phyloP scores from a whole-genome alignment of 176 grass and related monocot genomes.

The Echinochloa phyllopogon region DNA sequence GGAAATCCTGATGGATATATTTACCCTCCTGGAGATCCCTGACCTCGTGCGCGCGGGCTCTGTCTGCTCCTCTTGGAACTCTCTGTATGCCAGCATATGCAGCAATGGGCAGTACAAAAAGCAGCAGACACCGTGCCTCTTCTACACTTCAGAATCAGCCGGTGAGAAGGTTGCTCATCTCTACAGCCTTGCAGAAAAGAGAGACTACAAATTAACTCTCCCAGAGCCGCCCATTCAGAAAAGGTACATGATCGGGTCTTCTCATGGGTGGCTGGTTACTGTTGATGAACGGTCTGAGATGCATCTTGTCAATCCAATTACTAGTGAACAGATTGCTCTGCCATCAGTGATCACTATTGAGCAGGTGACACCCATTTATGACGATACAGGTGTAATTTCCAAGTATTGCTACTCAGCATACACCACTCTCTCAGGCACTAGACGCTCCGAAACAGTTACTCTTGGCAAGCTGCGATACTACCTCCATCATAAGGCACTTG shows the following conservation, averaged over 20 bases:
- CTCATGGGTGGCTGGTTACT: background rate
- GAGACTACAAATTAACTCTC: background rate
- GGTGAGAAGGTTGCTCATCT: background rate
- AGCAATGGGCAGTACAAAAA: background rate
- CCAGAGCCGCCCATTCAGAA: background rate
- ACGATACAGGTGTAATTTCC: background rate
- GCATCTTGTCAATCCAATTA: constrained; percentile 2
- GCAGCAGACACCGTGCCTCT: background rate
- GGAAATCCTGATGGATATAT: background rate
- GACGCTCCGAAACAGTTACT: background rate
- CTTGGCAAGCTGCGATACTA: background rate
- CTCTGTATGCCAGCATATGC: background rate
- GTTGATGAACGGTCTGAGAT: background rate
- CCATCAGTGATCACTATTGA: background rate
- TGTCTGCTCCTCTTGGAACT: background rate
- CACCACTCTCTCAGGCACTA: background rate
- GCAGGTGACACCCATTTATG: background rate
- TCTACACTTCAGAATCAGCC: background rate
- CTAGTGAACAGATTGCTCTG: background rate
- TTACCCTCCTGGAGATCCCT: background rate
- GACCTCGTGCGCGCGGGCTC: background rate
- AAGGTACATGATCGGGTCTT: background rate
- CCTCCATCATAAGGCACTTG: background rate
- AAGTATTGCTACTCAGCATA: background rate
- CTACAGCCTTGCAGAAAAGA: background rate